Evolutionary conservation across 192 early-diverging fungal species (phyloP), one percentile per base, ranked within the genome.

Genomic region (Dimargaris cristalligena): DNA sequence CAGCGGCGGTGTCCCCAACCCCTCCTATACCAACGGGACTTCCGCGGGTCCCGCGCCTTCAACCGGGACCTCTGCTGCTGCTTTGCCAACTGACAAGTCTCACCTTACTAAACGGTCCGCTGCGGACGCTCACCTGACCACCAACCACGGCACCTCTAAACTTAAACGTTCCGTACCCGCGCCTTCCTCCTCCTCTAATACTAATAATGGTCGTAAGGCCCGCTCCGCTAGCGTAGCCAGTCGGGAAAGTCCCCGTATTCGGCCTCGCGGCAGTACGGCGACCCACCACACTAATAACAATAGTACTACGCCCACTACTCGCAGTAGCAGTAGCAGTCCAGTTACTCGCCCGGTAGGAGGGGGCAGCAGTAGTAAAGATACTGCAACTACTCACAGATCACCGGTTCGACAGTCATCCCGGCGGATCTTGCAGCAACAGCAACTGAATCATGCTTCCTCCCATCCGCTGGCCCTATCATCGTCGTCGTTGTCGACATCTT

Each of bases 11-110:
- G 25, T 48, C 11, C 33, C 57, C 33, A 52, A 32, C 41, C 16
- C 52, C 47, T 34, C 62, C 20, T 48, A 60, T 49, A 34, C 59
- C 6, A 52, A 60, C 52, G 31, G 52, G 60, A 41, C 59, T 62
- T 28, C 60, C 14, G 6, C 62, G 56, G 63, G 63, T 57, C 22
- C 9, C 44, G 22, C 26, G 32, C 20, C 58, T 2, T 34, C 46
- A 26, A 62, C 26, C 52, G 44, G 49, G 34, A 51, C 52, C 26
- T 55, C 65, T 14, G 47, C 59, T 44, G 60, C 30, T 22, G 52
- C 22, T 35, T 26, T 33, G 44, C 55, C 50, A 38, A 44, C 56
- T n/a, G n/a, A n/a, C n/a, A n/a, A n/a, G n/a, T n/a, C n/a, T n/a
- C n/a, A n/a, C n/a, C n/a, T n/a, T n/a, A 55, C 63, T 48, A 45